phyloP scores from a whole-genome alignment of 176 grass and related monocot genomes.

The Saccharum officinarum region DNA sequence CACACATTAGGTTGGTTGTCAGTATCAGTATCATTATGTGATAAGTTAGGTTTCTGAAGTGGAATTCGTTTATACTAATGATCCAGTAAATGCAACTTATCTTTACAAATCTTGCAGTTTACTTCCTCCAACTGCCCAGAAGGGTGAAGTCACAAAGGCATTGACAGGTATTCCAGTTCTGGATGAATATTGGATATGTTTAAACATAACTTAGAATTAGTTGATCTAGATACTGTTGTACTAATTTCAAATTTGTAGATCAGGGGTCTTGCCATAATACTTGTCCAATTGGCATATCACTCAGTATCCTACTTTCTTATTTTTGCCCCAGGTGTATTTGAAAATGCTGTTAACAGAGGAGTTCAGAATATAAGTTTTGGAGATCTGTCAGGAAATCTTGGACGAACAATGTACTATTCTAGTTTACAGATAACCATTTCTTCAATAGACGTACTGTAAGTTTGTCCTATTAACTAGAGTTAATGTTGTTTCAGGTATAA shows the following conservation, averaged over 20 bases:
- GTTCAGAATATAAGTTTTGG: slow-evolving; percentile 97
- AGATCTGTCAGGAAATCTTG: slow-evolving; percentile 96
- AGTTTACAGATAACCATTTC: slow-evolving; percentile 9
- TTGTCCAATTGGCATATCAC: slow-evolving; percentile 9
- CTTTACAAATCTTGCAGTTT: slow-evolving; percentile 60
- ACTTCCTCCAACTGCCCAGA: slow-evolving; percentile 92
- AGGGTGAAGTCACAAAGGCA: slow-evolving; percentile 93
- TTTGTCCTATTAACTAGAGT: slow-evolving; percentile 29
- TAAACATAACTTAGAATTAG: slow-evolving; percentile 4
- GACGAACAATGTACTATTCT: slow-evolving; percentile 78
- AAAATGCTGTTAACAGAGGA: slow-evolving; percentile 96
- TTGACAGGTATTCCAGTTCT: slow-evolving; percentile 72
- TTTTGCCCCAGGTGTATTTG: slow-evolving; percentile 80
- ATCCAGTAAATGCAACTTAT: not conserved
- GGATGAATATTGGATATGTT: slow-evolving; percentile 24
- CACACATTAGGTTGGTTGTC: slow-evolving; percentile 3
- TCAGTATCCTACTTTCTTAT: slow-evolving; percentile 10
- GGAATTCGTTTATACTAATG: not conserved
- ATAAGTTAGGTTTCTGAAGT: slow-evolving; percentile 6
- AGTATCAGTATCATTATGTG: not conserved
- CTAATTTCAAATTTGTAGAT: not conserved
- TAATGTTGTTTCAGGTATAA: slow-evolving; percentile 74
- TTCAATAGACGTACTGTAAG: not conserved
- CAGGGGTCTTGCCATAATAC: not conserved
- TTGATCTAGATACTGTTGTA: not conserved